Conservation (phyloP, 495 filamentous ascomycete genomes). For the Thermochaetoides thermophila region DNA sequence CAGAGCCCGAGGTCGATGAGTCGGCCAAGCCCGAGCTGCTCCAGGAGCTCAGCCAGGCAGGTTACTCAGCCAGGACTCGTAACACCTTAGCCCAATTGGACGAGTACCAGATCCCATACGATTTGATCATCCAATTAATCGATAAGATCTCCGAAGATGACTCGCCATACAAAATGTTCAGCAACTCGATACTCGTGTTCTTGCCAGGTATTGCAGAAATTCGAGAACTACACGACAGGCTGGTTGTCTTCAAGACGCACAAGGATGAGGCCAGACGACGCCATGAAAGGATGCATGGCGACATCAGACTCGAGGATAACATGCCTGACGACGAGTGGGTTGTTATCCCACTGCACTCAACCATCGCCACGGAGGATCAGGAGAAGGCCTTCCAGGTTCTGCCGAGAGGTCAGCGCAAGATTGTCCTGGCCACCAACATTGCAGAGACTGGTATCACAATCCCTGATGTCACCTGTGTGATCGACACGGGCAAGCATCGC, state of each 20-base stretch:
- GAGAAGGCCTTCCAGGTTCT: conserved; percentile 80
- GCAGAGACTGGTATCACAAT: conserved; percentile 97
- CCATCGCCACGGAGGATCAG: conserved; percentile 91
- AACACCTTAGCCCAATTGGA: conserved; percentile 61
- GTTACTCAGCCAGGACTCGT: conserved; percentile 59
- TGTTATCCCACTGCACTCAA: conserved; percentile 79
- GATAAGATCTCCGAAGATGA: conserved; percentile 56
- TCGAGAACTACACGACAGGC: conserved; percentile 66
- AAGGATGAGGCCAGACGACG: too few species aligned
- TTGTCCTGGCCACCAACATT: conserved; percentile 91
- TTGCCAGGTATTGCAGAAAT: conserved; percentile 91
- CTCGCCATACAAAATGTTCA: conserved; percentile 51
- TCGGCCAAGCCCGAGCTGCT: conserved; percentile 34
- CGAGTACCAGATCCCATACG: conserved; percentile 76
- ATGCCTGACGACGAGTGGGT: conserved; percentile 57
- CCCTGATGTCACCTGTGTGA: conserved; percentile 87
- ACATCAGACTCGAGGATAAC: conserved; percentile 50
- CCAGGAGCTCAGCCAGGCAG: conserved; percentile 42
- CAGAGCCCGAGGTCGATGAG: conserved; percentile 31
- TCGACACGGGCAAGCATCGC: conserved; percentile 89
- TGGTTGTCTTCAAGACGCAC: too few species aligned
- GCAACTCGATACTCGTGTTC: conserved; percentile 87
- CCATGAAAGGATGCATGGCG: too few species aligned
- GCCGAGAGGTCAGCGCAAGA: conserved; percentile 67
- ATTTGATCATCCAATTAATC: conserved; percentile 62